Evolutionary conservation across 371 early-diverging fungal species (phyloP).

Genomic region (Rhizopus stolonifer): DNA sequence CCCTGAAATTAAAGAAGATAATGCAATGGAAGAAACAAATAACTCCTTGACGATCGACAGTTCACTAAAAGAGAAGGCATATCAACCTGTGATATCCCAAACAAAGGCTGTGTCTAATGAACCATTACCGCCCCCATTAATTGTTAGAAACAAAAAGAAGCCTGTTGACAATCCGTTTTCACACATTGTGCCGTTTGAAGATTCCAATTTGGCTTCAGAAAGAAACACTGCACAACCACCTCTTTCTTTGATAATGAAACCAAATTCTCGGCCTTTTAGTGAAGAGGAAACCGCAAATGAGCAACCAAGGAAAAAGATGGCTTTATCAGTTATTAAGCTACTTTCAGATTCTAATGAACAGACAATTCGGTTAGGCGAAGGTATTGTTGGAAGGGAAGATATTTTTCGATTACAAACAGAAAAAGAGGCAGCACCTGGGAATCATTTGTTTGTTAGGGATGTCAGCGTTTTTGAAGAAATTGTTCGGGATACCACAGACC

Average conservation of each 20-base stretch:
- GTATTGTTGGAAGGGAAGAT: slow-evolving; percentile 27
- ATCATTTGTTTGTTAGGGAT: slow-evolving; percentile 34
- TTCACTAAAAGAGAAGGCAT: not conserved
- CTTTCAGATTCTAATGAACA: slow-evolving; percentile 20
- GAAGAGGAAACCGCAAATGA: not conserved
- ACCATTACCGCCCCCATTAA: slow-evolving; percentile 27
- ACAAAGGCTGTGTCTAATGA: not conserved
- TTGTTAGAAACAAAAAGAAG: slow-evolving; percentile 40
- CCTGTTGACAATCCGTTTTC: slow-evolving; percentile 55
- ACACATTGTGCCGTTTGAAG: slow-evolving; percentile 52
- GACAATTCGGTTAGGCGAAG: slow-evolving; percentile 22
- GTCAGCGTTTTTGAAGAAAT: slow-evolving; percentile 37
- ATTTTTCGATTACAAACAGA: slow-evolving; percentile 35
- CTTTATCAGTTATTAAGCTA: slow-evolving; percentile 18
- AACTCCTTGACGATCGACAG: not conserved
- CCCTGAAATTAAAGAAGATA: slow-evolving; percentile 37
- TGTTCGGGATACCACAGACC: slow-evolving; percentile 34
- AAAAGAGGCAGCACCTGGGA: slow-evolving; percentile 44
- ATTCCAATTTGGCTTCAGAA: slow-evolving; percentile 39
- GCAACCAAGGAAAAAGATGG: slow-evolving; percentile 4
- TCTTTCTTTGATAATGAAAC: slow-evolving; percentile 1
- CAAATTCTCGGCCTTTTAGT: not conserved
- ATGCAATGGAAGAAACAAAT: slow-evolving; percentile 12
- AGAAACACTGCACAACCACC: not conserved
- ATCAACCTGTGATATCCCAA: not conserved